These are phyloP conservation scores for Raddia distichophylla DNA, from an alignment of 176 grass and related monocot genomes.

Conservation along the genomic window DNA sequence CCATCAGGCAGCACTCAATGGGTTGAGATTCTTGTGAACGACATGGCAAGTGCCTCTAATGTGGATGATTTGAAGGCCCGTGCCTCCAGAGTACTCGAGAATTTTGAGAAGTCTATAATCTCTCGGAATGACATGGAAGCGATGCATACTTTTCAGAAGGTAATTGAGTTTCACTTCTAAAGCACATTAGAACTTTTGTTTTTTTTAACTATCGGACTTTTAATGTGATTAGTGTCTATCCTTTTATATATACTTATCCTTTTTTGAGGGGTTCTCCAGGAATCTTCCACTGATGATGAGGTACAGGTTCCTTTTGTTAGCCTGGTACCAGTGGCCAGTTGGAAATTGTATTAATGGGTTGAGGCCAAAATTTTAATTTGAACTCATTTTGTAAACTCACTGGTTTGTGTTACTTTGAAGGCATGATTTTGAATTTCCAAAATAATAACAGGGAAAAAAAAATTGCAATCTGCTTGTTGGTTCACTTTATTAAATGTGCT, in stretches of 20 bases:
- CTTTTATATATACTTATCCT: background rate
- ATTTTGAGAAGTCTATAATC: conserved; percentile 42
- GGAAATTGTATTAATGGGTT: background rate
- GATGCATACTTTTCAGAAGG: conserved; percentile 47
- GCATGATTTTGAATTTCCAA: background rate
- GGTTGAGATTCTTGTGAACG: conserved; percentile 61
- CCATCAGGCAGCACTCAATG: conserved; percentile 37
- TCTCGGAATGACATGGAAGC: conserved; percentile 33
- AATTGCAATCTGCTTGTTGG: background rate
- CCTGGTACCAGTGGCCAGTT: background rate
- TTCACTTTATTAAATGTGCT: background rate
- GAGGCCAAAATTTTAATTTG: background rate
- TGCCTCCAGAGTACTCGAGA: conserved; percentile 50
- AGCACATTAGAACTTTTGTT: background rate
- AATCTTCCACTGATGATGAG: background rate
- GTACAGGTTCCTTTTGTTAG: background rate
- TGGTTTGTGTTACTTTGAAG: background rate
- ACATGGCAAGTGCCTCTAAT: conserved; percentile 38
- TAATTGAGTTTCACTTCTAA: conserved; percentile 4
- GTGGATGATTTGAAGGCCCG: conserved; percentile 48
- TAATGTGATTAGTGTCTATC: conserved; percentile 9
- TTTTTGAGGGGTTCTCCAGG: background rate
- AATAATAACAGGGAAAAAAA: no score
- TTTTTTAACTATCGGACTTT: conserved; percentile 16
- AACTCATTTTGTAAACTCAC: background rate